Evolutionary conservation across 108 stramenopile genomes (phyloP).

Genomic region (Cyclotella kingstonii): DNA sequence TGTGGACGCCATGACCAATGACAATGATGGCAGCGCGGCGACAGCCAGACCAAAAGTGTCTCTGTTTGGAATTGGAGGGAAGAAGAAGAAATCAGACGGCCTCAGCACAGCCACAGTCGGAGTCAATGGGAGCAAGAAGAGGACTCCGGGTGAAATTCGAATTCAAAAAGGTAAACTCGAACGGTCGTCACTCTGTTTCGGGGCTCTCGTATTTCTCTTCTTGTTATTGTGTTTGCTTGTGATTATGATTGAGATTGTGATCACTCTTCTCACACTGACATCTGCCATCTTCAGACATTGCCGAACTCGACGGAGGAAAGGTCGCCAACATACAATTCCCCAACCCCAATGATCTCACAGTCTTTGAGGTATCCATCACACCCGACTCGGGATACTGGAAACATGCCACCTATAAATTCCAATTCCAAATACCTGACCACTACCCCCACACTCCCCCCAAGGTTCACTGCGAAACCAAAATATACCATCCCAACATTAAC

Average conservation of each 20-base stretch:
- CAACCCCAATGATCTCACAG: constrained; percentile 94
- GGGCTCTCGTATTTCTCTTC: neutral
- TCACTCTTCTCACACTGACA: neutral
- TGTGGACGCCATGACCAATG: neutral
- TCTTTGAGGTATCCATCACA: constrained; percentile 85
- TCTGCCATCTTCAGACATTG: constrained; percentile 75
- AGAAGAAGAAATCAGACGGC: constrained; percentile 65
- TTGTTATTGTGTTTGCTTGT: neutral
- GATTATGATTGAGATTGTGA: neutral
- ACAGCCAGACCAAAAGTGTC: constrained; percentile 50
- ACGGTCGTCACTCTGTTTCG: neutral
- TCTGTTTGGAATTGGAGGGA: constrained; percentile 78
- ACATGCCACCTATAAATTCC: constrained; percentile 92
- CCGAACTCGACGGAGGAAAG: constrained; percentile 97
- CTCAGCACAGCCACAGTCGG: neutral
- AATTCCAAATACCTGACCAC: constrained; percentile 91
- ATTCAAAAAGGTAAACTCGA: constrained; percentile 92
- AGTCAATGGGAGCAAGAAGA: constrained; percentile 57
- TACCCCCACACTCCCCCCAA: constrained; percentile 99
- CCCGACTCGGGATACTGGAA: constrained; percentile 96
- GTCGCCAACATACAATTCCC: constrained; percentile 93
- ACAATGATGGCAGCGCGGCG: neutral
- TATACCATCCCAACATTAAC: constrained; percentile 99
- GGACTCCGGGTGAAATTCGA: constrained; percentile 97
- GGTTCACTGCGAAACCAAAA: constrained; percentile 90